Evolutionary conservation across 2,329 filamentous ascomycete genomes (phyloP), one percentile per base, ranked within the genome.

Genomic region (Pyrenochaeta sp.): DNA sequence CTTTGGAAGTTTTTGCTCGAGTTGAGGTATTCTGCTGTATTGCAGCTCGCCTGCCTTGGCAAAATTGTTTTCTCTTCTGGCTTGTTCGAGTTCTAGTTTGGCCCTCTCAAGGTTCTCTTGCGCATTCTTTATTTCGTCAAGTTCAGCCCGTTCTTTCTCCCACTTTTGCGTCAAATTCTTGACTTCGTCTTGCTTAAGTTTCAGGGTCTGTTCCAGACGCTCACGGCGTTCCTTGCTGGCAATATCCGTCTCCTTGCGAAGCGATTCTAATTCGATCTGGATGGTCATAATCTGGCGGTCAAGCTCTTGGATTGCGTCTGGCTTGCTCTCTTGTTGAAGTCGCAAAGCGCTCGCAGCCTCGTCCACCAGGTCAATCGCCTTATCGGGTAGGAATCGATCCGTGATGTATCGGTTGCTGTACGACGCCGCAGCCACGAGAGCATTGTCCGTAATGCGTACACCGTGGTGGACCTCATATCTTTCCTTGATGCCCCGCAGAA

Each of bases 391-490:
- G 72, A 96, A 97, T 2, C 94, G 87, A 65, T 97, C 93, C 10
- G 92, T 96, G 58, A 99, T 94, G 70, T 97, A 99, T 37, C 94
- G 88, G 64, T 97, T 97, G 51, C 89, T 94, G 66, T 95, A 89
- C 0, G 90, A 89, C 2, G 93, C 92, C 2, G 94, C 93, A 2
- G 94, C 91, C 10, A 99, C 93, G 8, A 97, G 76, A 6, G 94
- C 91, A 2, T 88, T 87, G 61, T 97, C 94, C 0, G 90, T 96
- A 55, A 99, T 97, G 40, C 92, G 82, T 0, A 97, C 93, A 72
- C 94, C 93, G 64, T 99, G 94, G 57, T 97, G 94, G 0, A 97
- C 90, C 70, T 97, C 94, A 63, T 99, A 99, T 56, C 91, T 90
- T 65, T 97, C 92, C 67, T 97, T 97, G 76, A 99, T 96, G 35